Base-by-base conservation (phyloP, 2,329 filamentous ascomycete genomes). In the Microsporum canis region DNA sequence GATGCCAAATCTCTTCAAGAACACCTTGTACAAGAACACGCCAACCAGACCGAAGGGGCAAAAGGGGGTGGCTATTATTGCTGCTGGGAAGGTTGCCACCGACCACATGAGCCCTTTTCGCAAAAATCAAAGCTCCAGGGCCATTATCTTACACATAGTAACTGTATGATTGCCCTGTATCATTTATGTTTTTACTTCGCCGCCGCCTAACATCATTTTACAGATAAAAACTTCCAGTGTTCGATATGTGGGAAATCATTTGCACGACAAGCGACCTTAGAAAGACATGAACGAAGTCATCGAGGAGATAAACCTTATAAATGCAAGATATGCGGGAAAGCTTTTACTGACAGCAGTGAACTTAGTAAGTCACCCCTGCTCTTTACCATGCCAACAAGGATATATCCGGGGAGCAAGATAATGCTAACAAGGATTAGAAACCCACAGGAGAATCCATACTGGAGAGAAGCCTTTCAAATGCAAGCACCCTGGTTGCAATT, bases 41-140 rank as follows among this genome's bases (percentile, higher is more conserved):
- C 75, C 66, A 68, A 68, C 6, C 73, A 72, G 1, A 66, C 75
- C 27, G 67, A 73, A 34, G 74, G 74, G 3, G 66, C 67, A 14
- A 73, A 72, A 64, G 74, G 75, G 0, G 71, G 69, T n/a, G 75
- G 75, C 1, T 76, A 76, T 65, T 77, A 77, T 57, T 77, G 75
- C 60, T 71, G 73, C 60, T 77, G 75, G 75, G 69, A 74, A 62
- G 73, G 73, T 5, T 77, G 75, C 17, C 71, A 73, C 61, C 73
- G 75, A 1, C 74, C 74, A 1, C 65, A 75, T 60, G 74, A 76
- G 57, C 74, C 75, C 1, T 77, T 77, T 60, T 77, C 75, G 14
- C 75, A 77, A 60, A 77, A 77, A 63, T 76, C 75, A 2, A 77
- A 77, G 60, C 68, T 77, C 6, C 75, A 77, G 58, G 75, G 75